Conservation (phyloP, 2,329 filamentous ascomycete species). For the Arthrobotrys iridis region DNA sequence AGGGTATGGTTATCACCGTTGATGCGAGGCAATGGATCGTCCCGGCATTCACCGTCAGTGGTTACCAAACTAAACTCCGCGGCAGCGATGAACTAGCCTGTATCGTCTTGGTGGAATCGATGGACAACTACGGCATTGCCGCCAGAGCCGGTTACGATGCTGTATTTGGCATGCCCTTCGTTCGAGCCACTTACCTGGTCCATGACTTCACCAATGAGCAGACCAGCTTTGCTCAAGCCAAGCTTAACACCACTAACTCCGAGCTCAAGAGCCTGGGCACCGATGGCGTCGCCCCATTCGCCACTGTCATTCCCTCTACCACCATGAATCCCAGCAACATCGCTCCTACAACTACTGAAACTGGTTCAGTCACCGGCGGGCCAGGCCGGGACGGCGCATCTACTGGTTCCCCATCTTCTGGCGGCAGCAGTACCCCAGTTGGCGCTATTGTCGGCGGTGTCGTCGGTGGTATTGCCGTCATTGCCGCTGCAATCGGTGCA, state of each 20-base stretch:
- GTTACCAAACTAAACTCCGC: conserved; percentile 33
- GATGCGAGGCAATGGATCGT: conserved; percentile 46
- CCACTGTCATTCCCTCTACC: conserved; percentile 19
- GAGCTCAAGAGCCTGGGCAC: conserved; percentile 35
- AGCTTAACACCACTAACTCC: conserved; percentile 47
- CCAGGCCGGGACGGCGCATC: neutral
- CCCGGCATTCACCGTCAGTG: conserved; percentile 29
- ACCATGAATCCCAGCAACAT: conserved; percentile 10
- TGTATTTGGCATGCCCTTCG: conserved; percentile 50
- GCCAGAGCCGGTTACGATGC: conserved; percentile 17
- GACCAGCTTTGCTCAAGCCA: conserved; percentile 51
- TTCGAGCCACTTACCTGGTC: conserved; percentile 46
- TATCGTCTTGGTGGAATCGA: conserved; percentile 43
- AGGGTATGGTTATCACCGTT: conserved; percentile 37
- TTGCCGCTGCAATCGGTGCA: conserved; percentile 26
- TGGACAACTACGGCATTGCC: conserved; percentile 48
- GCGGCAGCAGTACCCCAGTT: conserved; percentile 19
- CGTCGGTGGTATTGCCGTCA: conserved; percentile 49
- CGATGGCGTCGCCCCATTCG: conserved; percentile 44
- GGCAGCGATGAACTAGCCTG: conserved; percentile 23
- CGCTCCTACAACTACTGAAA: conserved; percentile 1
- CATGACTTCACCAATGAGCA: conserved; percentile 52
- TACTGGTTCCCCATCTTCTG: neutral
- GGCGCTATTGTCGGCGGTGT: conserved; percentile 52
- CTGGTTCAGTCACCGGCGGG: neutral